Conservation (phyloP, 129 eudicot genomes). For the Deinandra increscens region DNA sequence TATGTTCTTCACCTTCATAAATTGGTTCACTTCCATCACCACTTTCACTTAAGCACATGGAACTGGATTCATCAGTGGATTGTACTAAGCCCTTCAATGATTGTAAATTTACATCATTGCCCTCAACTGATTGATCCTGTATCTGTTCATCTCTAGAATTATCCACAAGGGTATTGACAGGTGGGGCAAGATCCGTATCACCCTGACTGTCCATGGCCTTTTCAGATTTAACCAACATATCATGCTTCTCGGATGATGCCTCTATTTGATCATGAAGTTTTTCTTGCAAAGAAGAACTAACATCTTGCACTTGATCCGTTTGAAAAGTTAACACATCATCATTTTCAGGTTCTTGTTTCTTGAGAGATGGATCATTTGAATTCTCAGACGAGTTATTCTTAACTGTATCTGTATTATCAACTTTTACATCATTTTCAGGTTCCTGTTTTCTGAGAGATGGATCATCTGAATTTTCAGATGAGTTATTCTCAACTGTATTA, state of each 20-base stretch:
- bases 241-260: slow-evolving; percentile 22
- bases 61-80: slow-evolving; percentile 40
- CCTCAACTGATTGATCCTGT: slow-evolving; percentile 23
- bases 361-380: slow-evolving; percentile 35
- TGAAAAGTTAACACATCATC: slow-evolving; percentile 35
- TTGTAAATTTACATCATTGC: slow-evolving; percentile 27
- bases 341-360: slow-evolving; percentile 26
- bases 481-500: slow-evolving; percentile 12
- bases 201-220: slow-evolving; percentile 9
- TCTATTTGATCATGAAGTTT: slow-evolving; percentile 21
- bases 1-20: slow-evolving; percentile 91
- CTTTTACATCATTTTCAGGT: slow-evolving; percentile 26
- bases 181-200: slow-evolving; percentile 20
- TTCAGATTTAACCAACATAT: slow-evolving; percentile 20
- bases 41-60: slow-evolving; percentile 41
- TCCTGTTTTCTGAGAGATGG: slow-evolving; percentile 24
- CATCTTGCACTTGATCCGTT: slow-evolving; percentile 29
- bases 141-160: slow-evolving; percentile 31
- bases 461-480: slow-evolving; percentile 31
- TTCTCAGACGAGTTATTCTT: slow-evolving; percentile 4
- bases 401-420: slow-evolving; percentile 12
- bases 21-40: slow-evolving; percentile 76
- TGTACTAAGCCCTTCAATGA: slow-evolving; percentile 35
- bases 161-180: slow-evolving; percentile 27
- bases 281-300: slow-evolving; percentile 33